These are phyloP conservation scores for Microascus cirrosus DNA, from an alignment of 2,329 filamentous ascomycete species.

Conservation along the genomic window DNA sequence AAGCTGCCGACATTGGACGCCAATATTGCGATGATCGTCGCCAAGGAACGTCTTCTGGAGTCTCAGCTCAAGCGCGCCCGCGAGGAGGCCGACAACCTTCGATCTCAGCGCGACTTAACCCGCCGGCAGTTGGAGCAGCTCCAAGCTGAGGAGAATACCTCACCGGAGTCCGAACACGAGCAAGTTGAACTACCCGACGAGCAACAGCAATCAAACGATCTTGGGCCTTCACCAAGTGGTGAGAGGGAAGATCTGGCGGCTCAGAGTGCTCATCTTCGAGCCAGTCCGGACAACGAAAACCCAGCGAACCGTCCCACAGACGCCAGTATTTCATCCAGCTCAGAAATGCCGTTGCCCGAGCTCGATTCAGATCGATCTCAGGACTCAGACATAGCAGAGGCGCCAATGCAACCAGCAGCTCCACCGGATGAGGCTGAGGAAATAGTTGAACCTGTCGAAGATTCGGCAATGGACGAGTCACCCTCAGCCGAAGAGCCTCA, in stretches of 20 bases:
- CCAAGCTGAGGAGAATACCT: background rate
- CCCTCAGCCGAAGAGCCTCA: background rate
- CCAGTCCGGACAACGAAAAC: background rate
- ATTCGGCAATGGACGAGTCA: background rate
- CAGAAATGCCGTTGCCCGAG: background rate
- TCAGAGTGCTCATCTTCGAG: background rate
- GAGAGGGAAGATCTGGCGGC: background rate
- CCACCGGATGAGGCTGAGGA: background rate
- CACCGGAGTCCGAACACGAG: background rate
- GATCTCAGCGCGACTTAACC: background rate
- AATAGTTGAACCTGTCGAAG: background rate
- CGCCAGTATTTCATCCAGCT: background rate
- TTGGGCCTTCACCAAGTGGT: background rate
- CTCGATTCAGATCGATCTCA: background rate
- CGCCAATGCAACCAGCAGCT: background rate
- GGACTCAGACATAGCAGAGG: background rate
- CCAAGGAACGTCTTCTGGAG: conserved; percentile 1
- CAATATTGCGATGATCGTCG: background rate
- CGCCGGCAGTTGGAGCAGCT: background rate
- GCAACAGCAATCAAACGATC: background rate
- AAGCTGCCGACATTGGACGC: background rate
- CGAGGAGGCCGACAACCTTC: conserved; percentile 1
- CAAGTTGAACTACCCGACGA: background rate
- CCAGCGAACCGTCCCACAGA: background rate
- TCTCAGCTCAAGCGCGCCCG: conserved; percentile 3